Evolutionary conservation across 2,329 filamentous ascomycete genomes (phyloP), one percentile per base, ranked within the genome.

Genomic region (Chaetothyriales sp.): DNA sequence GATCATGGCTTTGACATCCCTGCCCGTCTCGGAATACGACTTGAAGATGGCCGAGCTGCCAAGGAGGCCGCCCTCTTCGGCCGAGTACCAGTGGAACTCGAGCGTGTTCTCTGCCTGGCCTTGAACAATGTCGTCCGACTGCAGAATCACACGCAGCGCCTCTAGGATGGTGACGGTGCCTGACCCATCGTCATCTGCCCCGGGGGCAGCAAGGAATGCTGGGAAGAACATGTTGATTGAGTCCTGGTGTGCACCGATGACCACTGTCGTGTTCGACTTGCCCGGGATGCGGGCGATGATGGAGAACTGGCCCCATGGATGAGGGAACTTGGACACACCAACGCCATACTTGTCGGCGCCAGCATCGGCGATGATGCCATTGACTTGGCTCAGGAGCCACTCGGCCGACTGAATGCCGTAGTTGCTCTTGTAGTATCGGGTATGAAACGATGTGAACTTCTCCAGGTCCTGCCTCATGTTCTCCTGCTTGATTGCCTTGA

Each of bases 1-100:
- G 51, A 97, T 78, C 92, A 97, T 97, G 33, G 90, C 90, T 71
- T 90, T 94, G 67, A 97, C 77, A 58, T 90, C 81, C 22, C 83
- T 78, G 29, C 77, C 76, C 19, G 78, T 69, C 65, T 82, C 80
- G 68, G 86, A 82, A 64, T 97, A 97, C 6, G 78, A 72, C 48
- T 78, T 76, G 73, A 95, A 97, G 66, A 97, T 86, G 51, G 86
- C 89, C 67, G 95, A 89, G 62, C 85, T 90, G 54, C 89, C 89
- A 2, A 94, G 77, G 46, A 95, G 74, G 33, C 89, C 89, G 48
- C 84, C 88, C 68, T 95, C 89, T 67, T 95, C 89, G 9, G 87
- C 89, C 45, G 83, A 86, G 72, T 94, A 95, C 88, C 88, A 95
- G 70, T 95, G 89, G 68, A 97, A 97, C 71, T 97, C 90, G 60